These are phyloP conservation scores for Hypomontagnella submonticulosa DNA, from an alignment of 495 filamentous ascomycete species.

Conservation along the genomic window DNA sequence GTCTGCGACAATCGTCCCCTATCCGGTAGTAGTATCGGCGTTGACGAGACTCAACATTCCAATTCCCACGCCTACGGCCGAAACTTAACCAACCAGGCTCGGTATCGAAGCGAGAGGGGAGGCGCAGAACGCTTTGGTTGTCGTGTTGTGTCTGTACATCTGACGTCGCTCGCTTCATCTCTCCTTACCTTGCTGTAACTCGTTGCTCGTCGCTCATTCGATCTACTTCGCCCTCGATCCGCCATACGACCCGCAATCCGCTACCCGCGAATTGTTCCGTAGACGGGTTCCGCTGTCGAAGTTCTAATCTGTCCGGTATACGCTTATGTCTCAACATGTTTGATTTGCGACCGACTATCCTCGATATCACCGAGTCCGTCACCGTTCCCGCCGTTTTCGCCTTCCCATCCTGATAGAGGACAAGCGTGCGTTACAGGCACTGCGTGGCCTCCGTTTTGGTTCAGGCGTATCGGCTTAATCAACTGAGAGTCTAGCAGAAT, in stretches of 20 bases:
- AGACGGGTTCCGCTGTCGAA: conserved; percentile 18
- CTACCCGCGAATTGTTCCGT: conserved; percentile 18
- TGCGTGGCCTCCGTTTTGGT: conserved; percentile 40
- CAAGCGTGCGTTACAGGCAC: conserved; percentile 44
- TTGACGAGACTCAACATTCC: conserved; percentile 42
- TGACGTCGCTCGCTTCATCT: conserved; percentile 46
- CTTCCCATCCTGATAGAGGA: conserved; percentile 52
- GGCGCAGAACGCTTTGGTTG: conserved; percentile 36
- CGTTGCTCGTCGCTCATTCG: conserved; percentile 39
- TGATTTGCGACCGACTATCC: conserved; percentile 52
- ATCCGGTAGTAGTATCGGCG: conserved; percentile 16
- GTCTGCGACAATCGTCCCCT: conserved; percentile 31
- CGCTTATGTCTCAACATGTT: conserved; percentile 59
- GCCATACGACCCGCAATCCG: conserved; percentile 10
- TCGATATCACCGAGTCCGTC: conserved; percentile 46
- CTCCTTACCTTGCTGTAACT: conserved; percentile 17
- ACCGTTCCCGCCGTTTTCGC: conserved; percentile 30
- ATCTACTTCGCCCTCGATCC: conserved; percentile 20
- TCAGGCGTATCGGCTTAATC: conserved; percentile 36
- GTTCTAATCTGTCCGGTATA: conserved; percentile 23
- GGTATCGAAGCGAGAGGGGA: conserved; percentile 25
- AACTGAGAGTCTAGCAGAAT: conserved; percentile 48
- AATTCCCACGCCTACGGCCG: conserved; percentile 28
- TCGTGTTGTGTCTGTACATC: conserved; percentile 29
- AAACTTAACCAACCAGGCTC: conserved; percentile 29